phyloP scores from a whole-genome alignment of 768 basidiomycete genomes.

The Agaricus subrufescens region DNA sequence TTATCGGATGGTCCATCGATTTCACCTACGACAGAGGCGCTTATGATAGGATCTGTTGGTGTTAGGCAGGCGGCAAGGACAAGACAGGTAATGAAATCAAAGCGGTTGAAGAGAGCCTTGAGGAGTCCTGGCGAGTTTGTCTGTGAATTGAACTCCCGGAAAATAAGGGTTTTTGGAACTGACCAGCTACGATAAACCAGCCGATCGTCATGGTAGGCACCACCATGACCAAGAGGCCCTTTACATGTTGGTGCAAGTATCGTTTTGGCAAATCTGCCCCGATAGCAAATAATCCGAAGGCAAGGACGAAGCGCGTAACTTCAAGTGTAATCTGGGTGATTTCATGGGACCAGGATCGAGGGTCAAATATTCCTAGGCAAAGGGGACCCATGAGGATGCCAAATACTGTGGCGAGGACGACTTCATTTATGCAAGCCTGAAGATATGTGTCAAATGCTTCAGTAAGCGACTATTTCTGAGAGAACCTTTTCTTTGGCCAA shows the following conservation, averaged over 20 bases:
- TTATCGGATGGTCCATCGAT: constrained; percentile 10
- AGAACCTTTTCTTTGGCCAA: constrained; percentile 75
- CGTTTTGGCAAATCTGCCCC: constrained; percentile 88
- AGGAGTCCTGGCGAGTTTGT: constrained; percentile 46
- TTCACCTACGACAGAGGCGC: constrained; percentile 71
- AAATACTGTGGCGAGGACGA: constrained; percentile 80
- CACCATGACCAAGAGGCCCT: constrained; percentile 63
- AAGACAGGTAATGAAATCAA: constrained; percentile 72
- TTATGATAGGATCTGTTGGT: constrained; percentile 93
- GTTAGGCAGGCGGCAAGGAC: constrained; percentile 89
- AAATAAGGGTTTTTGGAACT: constrained; percentile 12
- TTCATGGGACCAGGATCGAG: constrained; percentile 61
- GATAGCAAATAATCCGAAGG: constrained; percentile 89
- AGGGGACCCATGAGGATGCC: constrained; percentile 69
- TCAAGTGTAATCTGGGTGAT: constrained; percentile 68
- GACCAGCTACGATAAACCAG: constrained; percentile 76
- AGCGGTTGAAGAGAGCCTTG: constrained; percentile 62
- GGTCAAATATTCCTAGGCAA: constrained; percentile 66
- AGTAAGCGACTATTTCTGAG: background rate
- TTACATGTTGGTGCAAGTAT: constrained; percentile 79
- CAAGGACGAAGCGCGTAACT: constrained; percentile 84
- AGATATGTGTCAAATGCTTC: background rate
- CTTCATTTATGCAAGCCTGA: constrained; percentile 88
- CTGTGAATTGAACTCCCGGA: background rate
- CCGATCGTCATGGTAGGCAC: constrained; percentile 86